phyloP scores from a whole-genome alignment of 2,329 filamentous ascomycete genomes.

The Hymenoscyphus fraxineus region DNA sequence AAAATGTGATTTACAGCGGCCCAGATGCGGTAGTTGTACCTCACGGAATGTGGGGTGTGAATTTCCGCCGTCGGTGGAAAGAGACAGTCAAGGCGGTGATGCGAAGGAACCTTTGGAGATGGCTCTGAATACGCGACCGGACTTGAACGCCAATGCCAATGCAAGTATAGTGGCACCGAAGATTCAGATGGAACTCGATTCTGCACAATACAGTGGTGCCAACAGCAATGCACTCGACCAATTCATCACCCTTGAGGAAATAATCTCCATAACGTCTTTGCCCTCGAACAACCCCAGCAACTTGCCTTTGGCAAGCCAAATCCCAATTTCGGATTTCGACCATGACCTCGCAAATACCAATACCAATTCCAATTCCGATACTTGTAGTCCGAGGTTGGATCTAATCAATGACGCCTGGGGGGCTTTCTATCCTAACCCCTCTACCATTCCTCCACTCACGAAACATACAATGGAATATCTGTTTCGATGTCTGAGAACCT shows the following conservation, averaged over 20 bases:
- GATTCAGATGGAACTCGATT: not conserved
- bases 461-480: slow-evolving; percentile 36
- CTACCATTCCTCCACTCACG: not conserved
- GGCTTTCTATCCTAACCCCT: not conserved
- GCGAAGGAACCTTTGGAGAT: not conserved
- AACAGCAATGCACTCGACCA: not conserved
- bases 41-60: not conserved
- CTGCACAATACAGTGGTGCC: not conserved
- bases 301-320: not conserved
- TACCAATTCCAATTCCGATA: not conserved
- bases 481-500: slow-evolving; percentile 37
- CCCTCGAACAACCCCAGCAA: not conserved
- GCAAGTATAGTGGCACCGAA: not conserved
- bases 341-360: not conserved
- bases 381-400: not conserved
- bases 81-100: not conserved
- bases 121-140: not conserved
- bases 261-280: not conserved
- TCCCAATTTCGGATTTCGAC: not conserved
- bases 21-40: not conserved
- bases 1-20: slow-evolving; percentile 4
- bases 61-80: not conserved
- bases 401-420: slow-evolving; percentile 1
- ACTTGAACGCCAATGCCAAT: not conserved
- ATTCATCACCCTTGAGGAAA: not conserved